Conservation (phyloP, 805 yeast species). For the Isabelozyma pseudorhagii region DNA sequence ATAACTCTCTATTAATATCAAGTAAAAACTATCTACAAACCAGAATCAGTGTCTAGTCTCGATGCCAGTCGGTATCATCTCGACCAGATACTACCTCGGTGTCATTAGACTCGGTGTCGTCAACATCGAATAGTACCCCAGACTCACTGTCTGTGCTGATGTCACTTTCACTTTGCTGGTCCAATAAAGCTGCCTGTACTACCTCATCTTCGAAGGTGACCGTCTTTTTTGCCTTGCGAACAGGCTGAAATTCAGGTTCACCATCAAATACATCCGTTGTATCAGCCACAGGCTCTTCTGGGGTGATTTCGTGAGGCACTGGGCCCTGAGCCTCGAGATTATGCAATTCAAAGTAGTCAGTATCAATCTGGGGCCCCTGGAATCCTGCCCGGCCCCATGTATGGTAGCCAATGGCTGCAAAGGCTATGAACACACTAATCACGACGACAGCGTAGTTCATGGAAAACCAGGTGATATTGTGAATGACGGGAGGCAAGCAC, state of each 20-base stretch:
- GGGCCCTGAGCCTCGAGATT: conserved; percentile 21
- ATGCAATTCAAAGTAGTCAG: conserved; percentile 38
- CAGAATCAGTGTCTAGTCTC: too few species aligned
- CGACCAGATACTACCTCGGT: too few species aligned
- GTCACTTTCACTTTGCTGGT: neutral
- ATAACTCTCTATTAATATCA: too few species aligned
- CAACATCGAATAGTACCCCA: neutral
- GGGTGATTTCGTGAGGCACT: neutral
- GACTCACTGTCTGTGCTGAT: neutral
- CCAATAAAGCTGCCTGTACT: neutral
- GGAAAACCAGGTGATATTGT: conserved; percentile 28
- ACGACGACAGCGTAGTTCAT: conserved; percentile 72
- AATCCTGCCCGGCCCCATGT: conserved; percentile 63
- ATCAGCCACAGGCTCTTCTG: neutral
- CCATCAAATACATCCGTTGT: too few species aligned
- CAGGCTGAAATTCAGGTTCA: too few species aligned
- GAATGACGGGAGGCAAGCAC: conserved; percentile 68
- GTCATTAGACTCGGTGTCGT: too few species aligned
- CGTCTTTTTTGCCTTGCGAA: neutral
- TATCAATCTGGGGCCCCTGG: conserved; percentile 59
- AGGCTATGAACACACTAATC: conserved; percentile 42
- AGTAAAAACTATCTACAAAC: too few species aligned
- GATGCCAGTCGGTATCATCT: too few species aligned
- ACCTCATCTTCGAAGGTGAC: neutral
- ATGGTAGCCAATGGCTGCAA: conserved; percentile 51